Evolutionary conservation across 1,284 basidiomycete species (phyloP), one percentile per base, ranked within the genome.

Genomic region (Fomitiporia mediterranea): DNA sequence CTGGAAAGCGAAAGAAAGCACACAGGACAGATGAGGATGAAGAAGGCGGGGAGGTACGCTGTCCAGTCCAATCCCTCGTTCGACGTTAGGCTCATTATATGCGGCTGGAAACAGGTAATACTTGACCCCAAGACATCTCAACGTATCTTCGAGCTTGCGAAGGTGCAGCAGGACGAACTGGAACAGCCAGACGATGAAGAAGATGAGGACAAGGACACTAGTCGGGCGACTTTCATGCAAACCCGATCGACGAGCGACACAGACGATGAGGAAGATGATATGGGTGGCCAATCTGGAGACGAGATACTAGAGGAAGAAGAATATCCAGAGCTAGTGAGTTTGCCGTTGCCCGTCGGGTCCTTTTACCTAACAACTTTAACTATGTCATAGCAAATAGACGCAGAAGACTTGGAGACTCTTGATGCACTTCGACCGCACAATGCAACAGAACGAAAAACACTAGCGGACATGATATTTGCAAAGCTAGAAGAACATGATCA

Each of bases 381-480:
- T 30, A 13, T 53, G 17, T 51, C 53, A 19, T 67, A 95, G 92
- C 84, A 94, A 78, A 89, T 97, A 67, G 93, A 97, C 73, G 84
- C 89, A 59, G 83, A 78, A 60, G 94, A 97, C 71, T 78, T 95
- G 69, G 82, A 87, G 62, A 85, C 91, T 8, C 75, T 97, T 21
- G 92, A 96, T 63, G 80, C 85, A 11, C 75, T 96, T 21, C 78
- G 90, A 42, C 90, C 89, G 34, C 71, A 81, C 8, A 87, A 84
- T 69, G 74, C 82, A 17, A 81, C 81, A 27, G 85, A 87, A 66
- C 83, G 91, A 32, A 82, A 83, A 67, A 97, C 94, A 3, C 76
- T 99, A 17, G 96, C 96, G 21, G 96, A 99, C 69, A 78, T 99
- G 35, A 99, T 99, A 61, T 93, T 99, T 69, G 82, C 91, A 38